phyloP scores from a whole-genome alignment of 352 stramenopile genomes.

The Phytophthora chlamydospora region DNA sequence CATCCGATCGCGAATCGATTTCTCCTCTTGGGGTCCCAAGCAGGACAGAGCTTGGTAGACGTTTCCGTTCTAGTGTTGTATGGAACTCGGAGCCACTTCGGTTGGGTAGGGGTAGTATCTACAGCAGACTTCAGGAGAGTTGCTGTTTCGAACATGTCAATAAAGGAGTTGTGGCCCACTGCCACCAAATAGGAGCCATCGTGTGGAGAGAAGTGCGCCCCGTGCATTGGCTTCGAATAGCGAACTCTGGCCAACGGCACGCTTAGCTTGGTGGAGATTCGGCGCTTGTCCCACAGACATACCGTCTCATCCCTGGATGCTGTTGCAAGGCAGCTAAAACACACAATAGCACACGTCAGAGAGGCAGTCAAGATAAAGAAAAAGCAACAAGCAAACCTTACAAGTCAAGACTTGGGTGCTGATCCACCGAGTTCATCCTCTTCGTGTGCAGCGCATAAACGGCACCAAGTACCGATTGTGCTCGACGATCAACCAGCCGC shows the following conservation, averaged over 20 bases:
- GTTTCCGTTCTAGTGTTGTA: slow-evolving; percentile 73
- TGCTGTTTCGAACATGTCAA: slow-evolving; percentile 61
- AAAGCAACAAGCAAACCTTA: slow-evolving; percentile 35
- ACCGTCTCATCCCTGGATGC: slow-evolving; percentile 67
- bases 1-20: slow-evolving; percentile 70
- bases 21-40: slow-evolving; percentile 70
- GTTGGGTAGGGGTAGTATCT: slow-evolving; percentile 36
- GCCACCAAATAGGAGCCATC: slow-evolving; percentile 63
- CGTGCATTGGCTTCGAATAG: slow-evolving; percentile 64
- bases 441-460: slow-evolving; percentile 58
- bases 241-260: slow-evolving; percentile 52
- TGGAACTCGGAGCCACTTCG: slow-evolving; percentile 4
- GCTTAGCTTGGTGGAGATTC: slow-evolving; percentile 41
- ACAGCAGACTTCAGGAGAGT: slow-evolving; percentile 5
- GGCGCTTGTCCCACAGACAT: slow-evolving; percentile 73
- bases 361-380: not conserved
- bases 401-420: slow-evolving; percentile 56
- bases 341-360: slow-evolving; percentile 3
- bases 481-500: slow-evolving; percentile 51
- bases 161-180: slow-evolving; percentile 64
- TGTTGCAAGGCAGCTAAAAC: slow-evolving; percentile 62
- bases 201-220: slow-evolving; percentile 72
- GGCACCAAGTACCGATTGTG: slow-evolving; percentile 13
- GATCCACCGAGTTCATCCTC: slow-evolving; percentile 76
- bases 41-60: slow-evolving; percentile 72